Percentiles rank a stretch among this genome's conserved stretches.
phyloP scores from a whole-genome alignment of 352 stramenopile genomes.

The Pythium angustatum region DNA sequence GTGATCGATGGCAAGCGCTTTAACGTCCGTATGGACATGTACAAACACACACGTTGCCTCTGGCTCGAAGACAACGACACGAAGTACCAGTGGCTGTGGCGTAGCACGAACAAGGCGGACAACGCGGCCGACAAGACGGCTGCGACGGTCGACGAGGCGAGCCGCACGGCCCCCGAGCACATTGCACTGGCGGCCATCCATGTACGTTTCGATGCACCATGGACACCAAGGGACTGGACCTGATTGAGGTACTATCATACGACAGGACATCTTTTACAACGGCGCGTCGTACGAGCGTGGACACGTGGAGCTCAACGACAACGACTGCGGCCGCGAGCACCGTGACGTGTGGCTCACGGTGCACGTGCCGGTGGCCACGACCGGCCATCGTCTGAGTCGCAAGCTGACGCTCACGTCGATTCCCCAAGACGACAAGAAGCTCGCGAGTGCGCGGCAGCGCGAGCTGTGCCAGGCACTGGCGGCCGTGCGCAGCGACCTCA shows the following conservation, averaged over 20 bases:
- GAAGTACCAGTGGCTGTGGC: not conserved
- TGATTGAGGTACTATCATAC: too few relatives aligned
- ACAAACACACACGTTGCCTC: not conserved
- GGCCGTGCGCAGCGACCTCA: not conserved
- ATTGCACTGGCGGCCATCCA: too few relatives aligned
- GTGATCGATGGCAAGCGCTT: not conserved
- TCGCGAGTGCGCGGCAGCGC: not conserved
- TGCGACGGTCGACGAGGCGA: too few relatives aligned
- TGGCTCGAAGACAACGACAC: not conserved
- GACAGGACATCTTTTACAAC: too few relatives aligned
- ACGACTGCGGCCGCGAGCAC: too few relatives aligned
- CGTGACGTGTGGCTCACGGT: not conserved
- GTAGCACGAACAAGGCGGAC: not conserved
- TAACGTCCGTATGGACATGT: not conserved
- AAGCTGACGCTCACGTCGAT: not conserved
- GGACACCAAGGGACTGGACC: too few relatives aligned
- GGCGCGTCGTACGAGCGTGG: too few relatives aligned
- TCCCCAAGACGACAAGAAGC: not conserved
- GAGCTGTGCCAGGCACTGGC: not conserved
- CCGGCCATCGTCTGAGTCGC: not conserved
- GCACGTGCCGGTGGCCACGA: not conserved
- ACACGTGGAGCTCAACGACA: not conserved
- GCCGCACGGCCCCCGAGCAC: too few relatives aligned
- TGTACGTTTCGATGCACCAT: too few relatives aligned
- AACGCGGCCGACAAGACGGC: too few relatives aligned